A percentile compares a stretch with the other conserved stretches of the same genome.
phyloP scores from a whole-genome alignment of 352 stramenopile species.

The Phytophthora cactorum region DNA sequence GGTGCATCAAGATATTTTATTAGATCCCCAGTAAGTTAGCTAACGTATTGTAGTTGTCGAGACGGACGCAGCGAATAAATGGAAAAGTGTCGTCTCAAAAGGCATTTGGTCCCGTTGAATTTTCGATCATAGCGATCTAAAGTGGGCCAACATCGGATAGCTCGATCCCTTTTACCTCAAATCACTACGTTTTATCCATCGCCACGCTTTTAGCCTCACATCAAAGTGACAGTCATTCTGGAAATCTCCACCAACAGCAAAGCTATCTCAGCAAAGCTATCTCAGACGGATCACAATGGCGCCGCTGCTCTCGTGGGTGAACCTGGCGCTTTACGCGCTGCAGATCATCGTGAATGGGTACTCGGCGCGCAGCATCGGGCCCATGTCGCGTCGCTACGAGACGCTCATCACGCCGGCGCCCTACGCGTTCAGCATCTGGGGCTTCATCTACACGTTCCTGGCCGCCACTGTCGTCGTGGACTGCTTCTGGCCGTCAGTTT shows the following conservation, averaged over 20 bases:
- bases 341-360: constrained; percentile 71
- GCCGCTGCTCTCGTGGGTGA: constrained; percentile 57
- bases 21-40: constrained; percentile 23
- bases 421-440: constrained; percentile 84
- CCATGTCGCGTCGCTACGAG: constrained; percentile 66
- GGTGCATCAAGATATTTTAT: constrained; percentile 17
- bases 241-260: neutral
- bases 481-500: constrained; percentile 67
- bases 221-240: constrained; percentile 12
- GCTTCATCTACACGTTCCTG: constrained; percentile 79
- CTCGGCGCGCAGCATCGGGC: constrained; percentile 52
- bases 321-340: constrained; percentile 66
- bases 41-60: constrained; percentile 19
- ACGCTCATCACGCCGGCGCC: constrained; percentile 80
- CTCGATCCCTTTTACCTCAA: constrained; percentile 14
- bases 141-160: too few species aligned
- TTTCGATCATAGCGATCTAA: too few species aligned
- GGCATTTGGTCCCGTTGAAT: neutral
- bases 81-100: constrained; percentile 7
- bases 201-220: neutral
- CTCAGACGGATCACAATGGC: constrained; percentile 19
- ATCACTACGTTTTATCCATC: constrained; percentile 20
- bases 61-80: constrained; percentile 8
- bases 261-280: neutral
- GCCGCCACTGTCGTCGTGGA: constrained; percentile 68